Evolutionary conservation across 2,329 filamentous ascomycete genomes (phyloP).

Genomic region (Pseudogymnoascus sp.): DNA sequence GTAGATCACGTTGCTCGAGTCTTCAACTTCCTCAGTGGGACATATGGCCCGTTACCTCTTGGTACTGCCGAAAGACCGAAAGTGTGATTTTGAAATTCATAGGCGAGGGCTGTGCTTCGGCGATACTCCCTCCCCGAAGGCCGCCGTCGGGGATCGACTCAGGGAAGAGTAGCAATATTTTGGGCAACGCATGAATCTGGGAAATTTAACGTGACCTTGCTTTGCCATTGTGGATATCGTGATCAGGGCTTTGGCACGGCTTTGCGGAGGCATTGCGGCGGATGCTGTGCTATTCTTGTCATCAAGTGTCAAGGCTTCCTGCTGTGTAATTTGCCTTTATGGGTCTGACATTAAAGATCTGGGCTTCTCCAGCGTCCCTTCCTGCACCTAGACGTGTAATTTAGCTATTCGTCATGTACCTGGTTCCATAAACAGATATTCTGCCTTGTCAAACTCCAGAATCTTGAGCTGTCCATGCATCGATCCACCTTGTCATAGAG

Average conservation of each 20-base stretch:
- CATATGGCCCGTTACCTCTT: not conserved
- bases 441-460: not conserved
- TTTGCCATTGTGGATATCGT: not conserved
- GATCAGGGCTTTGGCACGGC: not conserved
- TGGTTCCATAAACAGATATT: not conserved
- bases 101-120: constrained; percentile 5
- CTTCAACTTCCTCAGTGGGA: constrained; percentile 3
- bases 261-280: not conserved
- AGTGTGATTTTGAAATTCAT: not conserved
- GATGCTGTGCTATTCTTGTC: constrained; percentile 5
- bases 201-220: not conserved
- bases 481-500: not conserved
- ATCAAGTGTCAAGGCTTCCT: constrained; percentile 1
- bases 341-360: not conserved
- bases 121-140: not conserved
- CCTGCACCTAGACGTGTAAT: not conserved
- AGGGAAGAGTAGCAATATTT: not conserved
- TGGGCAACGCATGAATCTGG: not conserved
- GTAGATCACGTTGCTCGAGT: not conserved
- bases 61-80: not conserved
- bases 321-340: constrained; percentile 1
- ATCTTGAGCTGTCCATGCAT: not conserved
- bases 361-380: not conserved
- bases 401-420: not conserved
- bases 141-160: not conserved